Evolutionary conservation across 257 asterid genomes (phyloP).

Genomic region (Solanum microdontum): DNA sequence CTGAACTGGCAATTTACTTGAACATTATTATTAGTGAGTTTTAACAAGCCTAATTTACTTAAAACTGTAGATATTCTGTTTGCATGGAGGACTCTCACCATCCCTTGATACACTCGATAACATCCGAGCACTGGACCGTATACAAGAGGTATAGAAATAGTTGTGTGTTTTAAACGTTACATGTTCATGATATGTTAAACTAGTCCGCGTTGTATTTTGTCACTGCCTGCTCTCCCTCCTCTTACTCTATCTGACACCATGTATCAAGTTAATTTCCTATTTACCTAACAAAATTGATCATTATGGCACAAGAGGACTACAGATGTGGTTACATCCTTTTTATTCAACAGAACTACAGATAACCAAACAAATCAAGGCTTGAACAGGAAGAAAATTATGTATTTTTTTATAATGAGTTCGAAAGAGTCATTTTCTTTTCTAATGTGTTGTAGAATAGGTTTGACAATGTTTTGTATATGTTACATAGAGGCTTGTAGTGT

Average conservation of each 20-base stretch:
- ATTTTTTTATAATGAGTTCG: background rate
- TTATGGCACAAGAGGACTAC: background rate
- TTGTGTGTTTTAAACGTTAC: background rate
- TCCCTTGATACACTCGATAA: slow-evolving; percentile 91
- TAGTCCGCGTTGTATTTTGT: background rate
- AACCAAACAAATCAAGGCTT: background rate
- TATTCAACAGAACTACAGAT: background rate
- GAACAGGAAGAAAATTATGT: background rate
- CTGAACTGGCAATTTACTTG: background rate
- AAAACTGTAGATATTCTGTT: slow-evolving; percentile 63
- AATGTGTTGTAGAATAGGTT: background rate
- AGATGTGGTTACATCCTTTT: background rate
- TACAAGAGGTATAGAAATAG: slow-evolving; percentile 58
- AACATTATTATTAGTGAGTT: background rate
- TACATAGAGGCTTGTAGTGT: background rate
- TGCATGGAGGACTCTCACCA: slow-evolving; percentile 98
- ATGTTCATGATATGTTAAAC: background rate
- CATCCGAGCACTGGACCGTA: slow-evolving; percentile 81
- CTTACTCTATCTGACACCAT: background rate
- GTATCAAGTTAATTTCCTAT: background rate
- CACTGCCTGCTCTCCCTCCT: background rate
- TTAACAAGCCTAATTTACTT: slow-evolving; percentile 11
- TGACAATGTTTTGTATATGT: background rate
- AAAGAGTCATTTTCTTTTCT: background rate
- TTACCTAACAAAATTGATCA: background rate